These are phyloP conservation scores for Scheffersomyces titani DNA, from an alignment of 1,139 yeast species.

Conservation along the genomic window DNA sequence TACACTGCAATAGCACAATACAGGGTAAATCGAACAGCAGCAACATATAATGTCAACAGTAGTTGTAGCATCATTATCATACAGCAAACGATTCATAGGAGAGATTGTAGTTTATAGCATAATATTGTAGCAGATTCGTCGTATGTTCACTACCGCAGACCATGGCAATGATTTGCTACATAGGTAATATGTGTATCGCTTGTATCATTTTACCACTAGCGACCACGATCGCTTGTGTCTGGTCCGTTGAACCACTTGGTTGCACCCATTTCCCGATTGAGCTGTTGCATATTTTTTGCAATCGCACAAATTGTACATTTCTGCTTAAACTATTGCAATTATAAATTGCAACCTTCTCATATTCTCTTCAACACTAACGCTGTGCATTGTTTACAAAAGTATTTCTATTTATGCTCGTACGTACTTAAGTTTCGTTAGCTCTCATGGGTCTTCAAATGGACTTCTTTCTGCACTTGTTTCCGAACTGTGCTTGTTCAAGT, in stretches of 20 bases:
- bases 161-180: not conserved
- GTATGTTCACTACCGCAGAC: not conserved
- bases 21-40: not conserved
- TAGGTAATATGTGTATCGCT: no score
- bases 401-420: not conserved
- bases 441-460: constrained; percentile 34
- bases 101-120: not conserved
- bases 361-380: not conserved
- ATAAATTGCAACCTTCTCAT: not conserved
- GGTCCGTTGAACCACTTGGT: not conserved
- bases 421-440: not conserved
- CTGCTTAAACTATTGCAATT: no score
- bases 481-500: constrained; percentile 8
- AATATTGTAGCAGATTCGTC: not conserved
- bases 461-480: constrained; percentile 22
- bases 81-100: not conserved
- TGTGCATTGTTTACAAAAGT: not conserved
- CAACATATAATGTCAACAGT: not conserved
- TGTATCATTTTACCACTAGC: no score
- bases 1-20: no score
- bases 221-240: not conserved
- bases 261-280: not conserved
- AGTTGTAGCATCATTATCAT: not conserved
- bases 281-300: not conserved
- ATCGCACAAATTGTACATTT: not conserved